These are phyloP conservation scores for Salix caprea DNA, from an alignment of 345 rosid genomes.

Conservation along the genomic window DNA sequence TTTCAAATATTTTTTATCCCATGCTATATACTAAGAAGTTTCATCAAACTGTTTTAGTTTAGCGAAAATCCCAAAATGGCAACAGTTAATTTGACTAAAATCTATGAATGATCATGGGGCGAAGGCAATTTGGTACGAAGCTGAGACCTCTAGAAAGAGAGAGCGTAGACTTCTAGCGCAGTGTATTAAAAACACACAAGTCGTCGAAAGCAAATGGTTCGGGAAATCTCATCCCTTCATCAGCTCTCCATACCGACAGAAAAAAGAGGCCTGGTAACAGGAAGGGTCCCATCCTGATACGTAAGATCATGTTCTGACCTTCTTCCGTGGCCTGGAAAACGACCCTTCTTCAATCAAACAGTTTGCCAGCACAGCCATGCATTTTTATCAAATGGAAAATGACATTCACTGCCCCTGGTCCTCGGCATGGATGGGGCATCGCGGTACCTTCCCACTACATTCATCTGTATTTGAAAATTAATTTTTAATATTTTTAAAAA, in stretches of 20 bases:
- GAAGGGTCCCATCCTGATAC: constrained; percentile 18
- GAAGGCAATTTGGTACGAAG: background rate
- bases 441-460: background rate
- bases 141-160: background rate
- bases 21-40: too few relatives aligned
- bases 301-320: constrained; percentile 17
- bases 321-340: background rate
- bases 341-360: background rate
- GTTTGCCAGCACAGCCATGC: background rate
- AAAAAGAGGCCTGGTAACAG: background rate
- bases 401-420: background rate
- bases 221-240: too few relatives aligned
- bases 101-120: background rate
- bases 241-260: background rate
- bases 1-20: too few relatives aligned
- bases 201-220: background rate
- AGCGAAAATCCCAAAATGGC: too few relatives aligned
- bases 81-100: background rate
- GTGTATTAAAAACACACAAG: background rate
- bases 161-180: background rate
- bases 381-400: background rate
- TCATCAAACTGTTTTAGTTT: too few relatives aligned
- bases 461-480: too few relatives aligned
- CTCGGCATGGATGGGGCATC: background rate
- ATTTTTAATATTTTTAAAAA: too few relatives aligned